Conservation (phyloP, 768 basidiomycete species). For the Lentinus brumalis region DNA sequence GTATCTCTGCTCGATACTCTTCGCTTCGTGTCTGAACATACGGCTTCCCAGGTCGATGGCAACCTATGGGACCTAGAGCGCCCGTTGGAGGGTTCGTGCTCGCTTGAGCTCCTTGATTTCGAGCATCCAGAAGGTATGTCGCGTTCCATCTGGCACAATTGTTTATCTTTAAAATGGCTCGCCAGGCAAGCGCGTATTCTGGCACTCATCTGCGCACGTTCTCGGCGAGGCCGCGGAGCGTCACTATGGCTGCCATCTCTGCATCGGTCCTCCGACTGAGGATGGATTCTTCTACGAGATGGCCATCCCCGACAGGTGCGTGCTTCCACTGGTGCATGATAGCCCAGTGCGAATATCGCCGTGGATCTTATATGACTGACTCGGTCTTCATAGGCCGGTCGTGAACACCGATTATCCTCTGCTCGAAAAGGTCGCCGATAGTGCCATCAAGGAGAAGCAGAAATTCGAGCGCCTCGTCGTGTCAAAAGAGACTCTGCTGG, state of each 20-base stretch:
- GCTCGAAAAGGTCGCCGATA: slow-evolving; percentile 87
- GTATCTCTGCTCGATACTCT: too few species aligned
- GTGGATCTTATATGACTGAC: neutral
- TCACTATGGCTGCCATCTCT: slow-evolving; percentile 96
- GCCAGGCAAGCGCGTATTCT: slow-evolving; percentile 91
- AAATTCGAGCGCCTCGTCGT: slow-evolving; percentile 94
- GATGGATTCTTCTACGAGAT: slow-evolving; percentile 99
- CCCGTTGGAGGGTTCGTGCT: slow-evolving; percentile 84
- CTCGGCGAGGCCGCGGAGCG: slow-evolving; percentile 95
- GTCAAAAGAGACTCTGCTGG: slow-evolving; percentile 90
- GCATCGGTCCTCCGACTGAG: slow-evolving; percentile 94
- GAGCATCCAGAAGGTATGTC: slow-evolving; percentile 80
- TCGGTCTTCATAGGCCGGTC: slow-evolving; percentile 55
- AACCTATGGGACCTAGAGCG: slow-evolving; percentile 93
- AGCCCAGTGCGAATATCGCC: too few species aligned
- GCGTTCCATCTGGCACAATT: neutral
- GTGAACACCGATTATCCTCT: slow-evolving; percentile 81
- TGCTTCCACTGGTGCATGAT: neutral
- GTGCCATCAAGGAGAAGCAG: slow-evolving; percentile 93
- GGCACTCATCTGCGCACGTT: slow-evolving; percentile 99
- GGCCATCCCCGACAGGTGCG: slow-evolving; percentile 80
- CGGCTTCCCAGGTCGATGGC: slow-evolving; percentile 65
- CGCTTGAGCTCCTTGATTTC: slow-evolving; percentile 87
- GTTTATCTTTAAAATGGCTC: neutral
- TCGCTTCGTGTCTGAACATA: neutral